Evolutionary conservation across 768 basidiomycete species (phyloP).

Genomic region (Ramaria sp.): DNA sequence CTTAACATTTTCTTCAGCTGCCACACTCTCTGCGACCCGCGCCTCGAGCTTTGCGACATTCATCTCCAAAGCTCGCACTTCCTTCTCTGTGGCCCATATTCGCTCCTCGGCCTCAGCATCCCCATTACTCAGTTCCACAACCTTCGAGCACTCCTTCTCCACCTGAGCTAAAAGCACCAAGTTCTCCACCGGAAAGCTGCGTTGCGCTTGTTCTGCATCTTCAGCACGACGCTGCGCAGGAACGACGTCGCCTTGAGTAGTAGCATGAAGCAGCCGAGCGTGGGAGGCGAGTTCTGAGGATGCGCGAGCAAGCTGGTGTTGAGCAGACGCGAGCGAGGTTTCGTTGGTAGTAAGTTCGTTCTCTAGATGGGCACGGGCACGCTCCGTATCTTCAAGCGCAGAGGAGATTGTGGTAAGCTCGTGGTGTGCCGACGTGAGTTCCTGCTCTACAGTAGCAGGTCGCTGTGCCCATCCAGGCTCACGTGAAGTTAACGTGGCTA

Average conservation of each 20-base stretch:
- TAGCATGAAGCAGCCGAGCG: conserved; percentile 45
- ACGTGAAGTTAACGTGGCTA: not conserved
- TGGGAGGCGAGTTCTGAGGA: conserved; percentile 41
- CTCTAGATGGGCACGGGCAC: conserved; percentile 42
- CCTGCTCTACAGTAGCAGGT: conserved; percentile 25
- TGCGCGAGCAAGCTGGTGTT: conserved; percentile 48
- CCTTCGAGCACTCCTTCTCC: conserved; percentile 79
- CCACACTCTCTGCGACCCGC: too few species aligned
- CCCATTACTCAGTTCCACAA: conserved; percentile 66
- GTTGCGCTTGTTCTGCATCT: conserved; percentile 61
- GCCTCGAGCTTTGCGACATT: too few species aligned
- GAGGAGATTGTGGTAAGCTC: conserved; percentile 34
- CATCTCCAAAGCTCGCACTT: too few species aligned
- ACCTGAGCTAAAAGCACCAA: conserved; percentile 69
- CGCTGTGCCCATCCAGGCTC: not conserved
- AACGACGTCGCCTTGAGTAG: conserved; percentile 48
- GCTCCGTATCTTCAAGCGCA: conserved; percentile 36
- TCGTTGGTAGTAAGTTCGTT: conserved; percentile 36
- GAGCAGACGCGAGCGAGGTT: conserved; percentile 38
- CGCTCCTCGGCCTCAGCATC: conserved; percentile 43
- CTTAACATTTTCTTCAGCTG: too few species aligned
- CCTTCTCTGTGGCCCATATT: conserved; percentile 5
- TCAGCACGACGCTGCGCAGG: conserved; percentile 46
- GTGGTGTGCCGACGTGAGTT: conserved; percentile 28
- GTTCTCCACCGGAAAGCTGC: conserved; percentile 68